Percentiles rank a stretch among this genome's conserved stretches.
These are phyloP conservation scores for Pseudocercospora musae DNA, from an alignment of 2,329 filamentous ascomycete genomes.

Conservation along the genomic window DNA sequence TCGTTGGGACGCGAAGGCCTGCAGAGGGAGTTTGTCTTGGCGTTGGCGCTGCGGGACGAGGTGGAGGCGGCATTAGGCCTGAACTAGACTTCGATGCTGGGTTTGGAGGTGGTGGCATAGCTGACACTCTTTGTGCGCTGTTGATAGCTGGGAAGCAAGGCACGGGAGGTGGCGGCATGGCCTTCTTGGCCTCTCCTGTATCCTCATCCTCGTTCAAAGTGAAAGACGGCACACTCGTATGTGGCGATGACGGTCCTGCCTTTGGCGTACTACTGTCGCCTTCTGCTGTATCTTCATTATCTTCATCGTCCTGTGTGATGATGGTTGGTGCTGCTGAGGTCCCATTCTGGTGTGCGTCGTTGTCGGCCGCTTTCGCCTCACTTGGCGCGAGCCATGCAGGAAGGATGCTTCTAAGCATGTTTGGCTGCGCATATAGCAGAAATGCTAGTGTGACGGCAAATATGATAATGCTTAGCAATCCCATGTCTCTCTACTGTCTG, in stretches of 20 bases:
- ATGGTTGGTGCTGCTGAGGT: not conserved
- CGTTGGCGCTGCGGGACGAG: conserved; percentile 15
- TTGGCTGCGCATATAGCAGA: conserved; percentile 41
- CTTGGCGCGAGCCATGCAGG: conserved; percentile 27
- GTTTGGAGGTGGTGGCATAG: conserved; percentile 36
- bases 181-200: conserved; percentile 29
- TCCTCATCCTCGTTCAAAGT: conserved; percentile 31
- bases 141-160: conserved; percentile 47
- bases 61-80: conserved; percentile 32
- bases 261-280: conserved; percentile 35
- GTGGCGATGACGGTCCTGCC: conserved; percentile 18
- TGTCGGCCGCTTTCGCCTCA: not conserved
- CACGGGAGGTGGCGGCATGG: conserved; percentile 23
- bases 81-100: conserved; percentile 14
- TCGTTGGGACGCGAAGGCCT: conserved; percentile 42
- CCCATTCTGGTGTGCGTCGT: conserved; percentile 3
- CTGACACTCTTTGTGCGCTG: conserved; percentile 45
- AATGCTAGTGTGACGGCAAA: conserved; percentile 41
- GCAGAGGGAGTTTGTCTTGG: conserved; percentile 32
- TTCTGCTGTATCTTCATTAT: conserved; percentile 22
- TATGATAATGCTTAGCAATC: conserved; percentile 40
- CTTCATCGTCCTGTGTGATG: conserved; percentile 9
- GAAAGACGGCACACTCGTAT: conserved; percentile 28
- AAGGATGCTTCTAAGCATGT: conserved; percentile 35
- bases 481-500: conserved; percentile 34